These are phyloP conservation scores for Fusarium nematophilum DNA, from an alignment of 2,329 filamentous ascomycete genomes.

Conservation along the genomic window DNA sequence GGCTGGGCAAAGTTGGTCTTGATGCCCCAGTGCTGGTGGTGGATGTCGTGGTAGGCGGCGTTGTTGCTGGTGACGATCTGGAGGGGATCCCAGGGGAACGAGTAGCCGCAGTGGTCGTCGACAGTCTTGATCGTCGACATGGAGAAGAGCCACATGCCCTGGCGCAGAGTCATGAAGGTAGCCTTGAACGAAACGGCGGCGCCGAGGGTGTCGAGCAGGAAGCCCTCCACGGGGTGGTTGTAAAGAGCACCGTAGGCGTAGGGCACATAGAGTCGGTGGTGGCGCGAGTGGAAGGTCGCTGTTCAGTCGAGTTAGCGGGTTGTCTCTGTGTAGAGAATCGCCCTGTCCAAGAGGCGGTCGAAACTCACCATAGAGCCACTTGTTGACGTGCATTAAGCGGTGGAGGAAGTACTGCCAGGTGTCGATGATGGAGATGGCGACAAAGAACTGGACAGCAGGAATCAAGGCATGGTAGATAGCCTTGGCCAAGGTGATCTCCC, in stretches of 20 bases:
- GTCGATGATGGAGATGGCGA: conserved; percentile 83
- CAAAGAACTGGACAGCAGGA: conserved; percentile 79
- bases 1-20: conserved; percentile 94
- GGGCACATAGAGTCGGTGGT: conserved; percentile 96
- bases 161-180: conserved; percentile 83
- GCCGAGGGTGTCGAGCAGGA: conserved; percentile 90
- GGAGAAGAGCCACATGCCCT: conserved; percentile 90
- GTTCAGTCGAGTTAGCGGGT: conserved; percentile 19
- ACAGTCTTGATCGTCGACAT: conserved; percentile 94
- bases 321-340: too few relatives aligned
- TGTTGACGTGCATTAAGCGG: conserved; percentile 96
- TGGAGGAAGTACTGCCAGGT: conserved; percentile 99
- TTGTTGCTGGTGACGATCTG: conserved; percentile 95
- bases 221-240: conserved; percentile 95
- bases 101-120: conserved; percentile 96
- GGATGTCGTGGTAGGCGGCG: conserved; percentile 95
- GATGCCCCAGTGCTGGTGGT: conserved; percentile 99
- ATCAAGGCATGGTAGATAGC: conserved; percentile 83
- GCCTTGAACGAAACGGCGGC: conserved; percentile 86
- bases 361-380: conserved; percentile 90
- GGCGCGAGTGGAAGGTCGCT: conserved; percentile 92
- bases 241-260: conserved; percentile 98
- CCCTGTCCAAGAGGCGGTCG: neutral
- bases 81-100: conserved; percentile 94
- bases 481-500: conserved; percentile 82